Percentiles rank a stretch among this genome's conserved stretches.
Evolutionary conservation across 225 moss, liverwort and hornwort genomes (phyloP).

Genomic region (Marchantia polymorpha): DNA sequence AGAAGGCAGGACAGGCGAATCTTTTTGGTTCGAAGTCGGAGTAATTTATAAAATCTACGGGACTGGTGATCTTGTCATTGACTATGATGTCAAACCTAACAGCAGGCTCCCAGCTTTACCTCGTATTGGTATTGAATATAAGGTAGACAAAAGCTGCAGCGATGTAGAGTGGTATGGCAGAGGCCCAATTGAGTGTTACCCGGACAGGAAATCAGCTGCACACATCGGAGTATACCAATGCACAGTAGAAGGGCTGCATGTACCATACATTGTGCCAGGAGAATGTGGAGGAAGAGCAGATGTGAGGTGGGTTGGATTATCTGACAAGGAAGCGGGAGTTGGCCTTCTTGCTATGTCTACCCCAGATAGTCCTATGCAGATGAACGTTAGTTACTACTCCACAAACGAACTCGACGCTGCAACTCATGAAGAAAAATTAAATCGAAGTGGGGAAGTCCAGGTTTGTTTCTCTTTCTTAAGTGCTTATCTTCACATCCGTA

Average conservation of each 20-base stretch:
- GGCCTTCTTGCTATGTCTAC: constrained; percentile 62
- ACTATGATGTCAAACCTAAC: constrained; percentile 59
- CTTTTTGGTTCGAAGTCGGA: constrained; percentile 49
- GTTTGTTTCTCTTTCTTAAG: constrained; percentile 25
- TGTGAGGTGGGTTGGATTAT: constrained; percentile 82
- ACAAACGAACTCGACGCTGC: constrained; percentile 61
- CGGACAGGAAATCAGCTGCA: constrained; percentile 81
- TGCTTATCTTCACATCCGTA: background rate
- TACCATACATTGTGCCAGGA: constrained; percentile 88
- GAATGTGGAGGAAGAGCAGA: constrained; percentile 88
- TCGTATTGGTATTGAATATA: constrained; percentile 77
- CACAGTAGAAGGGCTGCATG: constrained; percentile 67
- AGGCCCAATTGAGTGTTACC: constrained; percentile 97
- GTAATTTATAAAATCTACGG: constrained; percentile 74
- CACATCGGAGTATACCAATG: constrained; percentile 59
- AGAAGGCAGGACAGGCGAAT: constrained; percentile 26
- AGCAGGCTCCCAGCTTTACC: constrained; percentile 58
- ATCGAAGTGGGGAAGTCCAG: constrained; percentile 57
- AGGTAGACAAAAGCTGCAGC: constrained; percentile 49
- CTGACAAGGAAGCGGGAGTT: constrained; percentile 35
- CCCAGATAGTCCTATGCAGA: constrained; percentile 56
- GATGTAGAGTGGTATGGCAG: constrained; percentile 86
- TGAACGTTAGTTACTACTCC: constrained; percentile 64
- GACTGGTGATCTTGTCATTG: constrained; percentile 57
- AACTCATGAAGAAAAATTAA: constrained; percentile 70